Percentiles rank a stretch among this genome's conserved stretches.
These are phyloP conservation scores for Blastomyces percursus DNA, from an alignment of 2,329 filamentous ascomycete species.

Conservation along the genomic window DNA sequence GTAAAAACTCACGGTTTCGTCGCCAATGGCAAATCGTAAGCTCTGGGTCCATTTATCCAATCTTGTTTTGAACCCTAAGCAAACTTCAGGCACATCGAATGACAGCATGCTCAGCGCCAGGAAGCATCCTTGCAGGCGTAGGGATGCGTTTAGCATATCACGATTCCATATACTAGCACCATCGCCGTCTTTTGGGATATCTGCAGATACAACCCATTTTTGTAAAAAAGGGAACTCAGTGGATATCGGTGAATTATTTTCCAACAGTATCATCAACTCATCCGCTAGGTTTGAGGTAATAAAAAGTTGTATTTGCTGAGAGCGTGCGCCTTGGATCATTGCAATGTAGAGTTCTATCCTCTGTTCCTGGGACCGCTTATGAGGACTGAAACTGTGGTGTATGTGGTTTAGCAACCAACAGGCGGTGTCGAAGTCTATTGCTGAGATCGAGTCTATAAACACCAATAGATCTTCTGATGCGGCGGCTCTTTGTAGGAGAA, in stretches of 20 bases:
- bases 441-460: not conserved
- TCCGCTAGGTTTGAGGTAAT: slow-evolving; percentile 27
- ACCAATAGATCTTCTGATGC: not conserved
- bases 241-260: slow-evolving; percentile 11
- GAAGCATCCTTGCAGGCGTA: slow-evolving; percentile 31
- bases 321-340: slow-evolving; percentile 20
- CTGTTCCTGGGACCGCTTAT: slow-evolving; percentile 16
- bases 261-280: slow-evolving; percentile 21
- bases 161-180: slow-evolving; percentile 25
- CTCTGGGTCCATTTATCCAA: slow-evolving; percentile 25
- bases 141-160: slow-evolving; percentile 27
- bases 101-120: slow-evolving; percentile 20
- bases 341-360: slow-evolving; percentile 24
- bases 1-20: slow-evolving; percentile 29
- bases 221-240: slow-evolving; percentile 17
- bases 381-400: slow-evolving; percentile 18
- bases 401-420: slow-evolving; percentile 27
- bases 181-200: slow-evolving; percentile 9
- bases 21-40: slow-evolving; percentile 29
- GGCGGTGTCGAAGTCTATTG: not conserved
- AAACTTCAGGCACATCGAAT: slow-evolving; percentile 9
- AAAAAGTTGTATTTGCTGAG: slow-evolving; percentile 20
- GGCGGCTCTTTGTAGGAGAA: not conserved
- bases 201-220: slow-evolving; percentile 5
- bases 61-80: slow-evolving; percentile 15